These are phyloP conservation scores for Chrysoporthe puriensis DNA, from an alignment of 2,329 filamentous ascomycete species.

Conservation along the genomic window DNA sequence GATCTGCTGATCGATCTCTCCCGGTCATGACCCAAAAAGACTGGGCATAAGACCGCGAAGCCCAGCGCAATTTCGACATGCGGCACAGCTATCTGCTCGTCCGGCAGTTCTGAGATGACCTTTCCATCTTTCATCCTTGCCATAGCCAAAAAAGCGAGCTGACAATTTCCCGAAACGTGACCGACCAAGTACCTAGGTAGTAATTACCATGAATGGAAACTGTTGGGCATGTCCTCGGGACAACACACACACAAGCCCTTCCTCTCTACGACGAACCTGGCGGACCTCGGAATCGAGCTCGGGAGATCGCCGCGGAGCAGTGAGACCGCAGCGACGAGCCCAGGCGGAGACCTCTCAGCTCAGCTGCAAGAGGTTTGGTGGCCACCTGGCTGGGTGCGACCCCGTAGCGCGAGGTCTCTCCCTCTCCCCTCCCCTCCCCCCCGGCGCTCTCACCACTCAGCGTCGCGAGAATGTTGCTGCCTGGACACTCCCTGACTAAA, in stretches of 20 bases:
- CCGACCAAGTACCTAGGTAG: not conserved
- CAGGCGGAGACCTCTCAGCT: not conserved
- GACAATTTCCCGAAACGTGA: constrained; percentile 4
- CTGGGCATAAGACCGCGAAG: not conserved
- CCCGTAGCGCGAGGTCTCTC: not conserved
- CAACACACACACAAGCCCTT: not conserved
- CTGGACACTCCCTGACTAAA: not conserved
- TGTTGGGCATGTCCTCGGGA: too few relatives aligned
- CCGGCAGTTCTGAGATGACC: not conserved
- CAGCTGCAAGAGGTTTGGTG: not conserved
- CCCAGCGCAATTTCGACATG: not conserved
- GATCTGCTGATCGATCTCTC: not conserved
- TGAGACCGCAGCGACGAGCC: not conserved
- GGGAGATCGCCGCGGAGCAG: too few relatives aligned
- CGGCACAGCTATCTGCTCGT: not conserved
- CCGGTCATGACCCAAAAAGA: not conserved
- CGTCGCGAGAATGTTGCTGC: constrained; percentile 4
- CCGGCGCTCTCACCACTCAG: not conserved
- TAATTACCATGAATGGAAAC: too few relatives aligned
- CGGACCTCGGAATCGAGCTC: not conserved
- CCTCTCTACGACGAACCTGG: not conserved
- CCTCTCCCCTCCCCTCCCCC: not conserved
- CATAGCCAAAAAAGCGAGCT: not conserved
- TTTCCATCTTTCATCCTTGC: not conserved
- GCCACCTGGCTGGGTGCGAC: not conserved